A percentile compares a stretch with the other conserved stretches of the same genome.
phyloP scores from a whole-genome alignment of 768 basidiomycete species.

The Multifurca ochricompacta region DNA sequence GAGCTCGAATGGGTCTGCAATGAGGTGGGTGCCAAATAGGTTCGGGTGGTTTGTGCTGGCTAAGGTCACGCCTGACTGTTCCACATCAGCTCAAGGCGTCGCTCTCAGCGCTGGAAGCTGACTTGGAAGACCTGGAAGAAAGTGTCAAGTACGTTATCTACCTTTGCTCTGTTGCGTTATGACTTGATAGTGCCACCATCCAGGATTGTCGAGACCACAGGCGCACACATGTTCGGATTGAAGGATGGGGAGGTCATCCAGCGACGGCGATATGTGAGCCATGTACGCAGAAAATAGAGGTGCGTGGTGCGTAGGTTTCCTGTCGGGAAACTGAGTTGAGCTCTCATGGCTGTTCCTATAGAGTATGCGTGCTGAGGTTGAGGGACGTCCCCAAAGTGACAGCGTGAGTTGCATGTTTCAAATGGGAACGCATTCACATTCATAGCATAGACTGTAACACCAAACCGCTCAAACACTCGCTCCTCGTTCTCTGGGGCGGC shows the following conservation, averaged over 20 bases:
- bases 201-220: slow-evolving; percentile 83
- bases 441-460: not conserved
- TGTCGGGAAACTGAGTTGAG: not conserved
- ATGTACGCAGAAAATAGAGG: slow-evolving; percentile 75
- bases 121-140: slow-evolving; percentile 89
- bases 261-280: slow-evolving; percentile 67
- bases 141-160: slow-evolving; percentile 65
- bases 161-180: not conserved
- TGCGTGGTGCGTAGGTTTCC: slow-evolving; percentile 32
- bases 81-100: slow-evolving; percentile 54
- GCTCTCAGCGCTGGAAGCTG: slow-evolving; percentile 71
- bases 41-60: not conserved
- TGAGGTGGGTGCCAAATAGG: slow-evolving; percentile 42
- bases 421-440: not conserved
- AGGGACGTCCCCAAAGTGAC: slow-evolving; percentile 18
- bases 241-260: slow-evolving; percentile 68
- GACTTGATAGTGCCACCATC: not conserved
- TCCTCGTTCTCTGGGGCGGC: slow-evolving; percentile 1
- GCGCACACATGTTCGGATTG: slow-evolving; percentile 78
- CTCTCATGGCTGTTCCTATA: slow-evolving; percentile 28
- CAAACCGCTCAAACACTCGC: not conserved
- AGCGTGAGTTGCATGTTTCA: slow-evolving; percentile 13
- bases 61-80: not conserved
- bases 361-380: slow-evolving; percentile 68
- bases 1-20: slow-evolving; percentile 73